Evolutionary conservation across 331 rosid genomes (phyloP).

Genomic region (Rosa hybrid): DNA sequence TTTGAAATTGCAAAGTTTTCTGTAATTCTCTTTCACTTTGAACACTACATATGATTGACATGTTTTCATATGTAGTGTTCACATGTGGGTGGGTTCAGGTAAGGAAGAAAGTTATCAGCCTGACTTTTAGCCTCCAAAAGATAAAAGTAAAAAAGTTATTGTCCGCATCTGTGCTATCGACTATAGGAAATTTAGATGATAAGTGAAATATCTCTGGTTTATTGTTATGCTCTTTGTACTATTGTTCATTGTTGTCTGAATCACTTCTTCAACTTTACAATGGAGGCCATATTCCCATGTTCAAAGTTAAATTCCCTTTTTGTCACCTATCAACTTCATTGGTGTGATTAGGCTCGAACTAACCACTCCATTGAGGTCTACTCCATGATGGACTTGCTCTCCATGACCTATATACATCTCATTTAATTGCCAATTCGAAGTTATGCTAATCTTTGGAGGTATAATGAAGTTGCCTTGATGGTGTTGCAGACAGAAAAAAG

Average conservation of each 20-base stretch:
- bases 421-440: background rate
- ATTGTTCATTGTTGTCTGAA: background rate
- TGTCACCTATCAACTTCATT: background rate
- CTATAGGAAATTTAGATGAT: background rate
- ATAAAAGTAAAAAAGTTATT: background rate
- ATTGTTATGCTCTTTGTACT: background rate
- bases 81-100: background rate
- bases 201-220: background rate
- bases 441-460: background rate
- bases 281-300: background rate
- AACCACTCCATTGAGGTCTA: background rate
- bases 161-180: background rate
- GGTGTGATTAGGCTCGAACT: no score
- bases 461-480: background rate
- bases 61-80: background rate
- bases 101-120: background rate
- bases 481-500: conserved; percentile 3
- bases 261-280: no score
- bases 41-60: no score
- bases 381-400: background rate
- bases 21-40: background rate
- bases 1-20: background rate
- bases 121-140: background rate
- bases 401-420: background rate
- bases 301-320: background rate